Base-by-base conservation (phyloP, 495 filamentous ascomycete genomes). In the Penicillium pancosmium region DNA sequence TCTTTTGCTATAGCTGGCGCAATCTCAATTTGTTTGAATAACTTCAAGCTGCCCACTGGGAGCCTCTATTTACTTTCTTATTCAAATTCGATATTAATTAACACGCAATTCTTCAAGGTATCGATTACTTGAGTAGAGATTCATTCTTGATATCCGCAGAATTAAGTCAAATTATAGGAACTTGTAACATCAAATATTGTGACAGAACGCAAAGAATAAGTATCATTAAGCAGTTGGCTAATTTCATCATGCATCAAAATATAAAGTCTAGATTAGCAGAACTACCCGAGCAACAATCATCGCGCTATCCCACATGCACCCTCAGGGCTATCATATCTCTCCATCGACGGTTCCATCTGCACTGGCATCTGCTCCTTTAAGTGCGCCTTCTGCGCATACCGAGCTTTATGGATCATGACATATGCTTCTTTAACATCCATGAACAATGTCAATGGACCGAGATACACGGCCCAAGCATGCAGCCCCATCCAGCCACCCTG, bases 381-480 rank as follows among this genome's bases (percentile, higher is more conserved):
- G 6, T 48, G 18, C 46, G 8, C 19, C 21, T 48, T 48, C 10
- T 48, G 12, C 4, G 10, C 9, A 10, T 5, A 21, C 9, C 50
- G 23, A 18, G 27, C 23, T 5, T 35, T 5, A 36, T 34, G 25
- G 9, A 52, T 33, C 50, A 52, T 52, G 5, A 6, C 10, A 18
- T 52, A 52, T 1, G 50, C 27, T 0, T 8, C 10, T 21, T 3
- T 16, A 19, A 52, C 50, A 52, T 52, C 50, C 3, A 13, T 25
- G 50, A 52, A 34, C 27, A 52, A 52, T 4, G 34, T 25, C 50
- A 52, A 2, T 21, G 50, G 50, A 36, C 34, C 36, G 15, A 52
- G 34, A 52, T 52, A 52, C 9, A 52, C 25, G 13, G 31, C 27
- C 50, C 50, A 52, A 19, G 50, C 50, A 36, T 52, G 50, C 31